Evolutionary conservation across 2,329 filamentous ascomycete species (phyloP).

Genomic region (Neofusicoccum sp.): DNA sequence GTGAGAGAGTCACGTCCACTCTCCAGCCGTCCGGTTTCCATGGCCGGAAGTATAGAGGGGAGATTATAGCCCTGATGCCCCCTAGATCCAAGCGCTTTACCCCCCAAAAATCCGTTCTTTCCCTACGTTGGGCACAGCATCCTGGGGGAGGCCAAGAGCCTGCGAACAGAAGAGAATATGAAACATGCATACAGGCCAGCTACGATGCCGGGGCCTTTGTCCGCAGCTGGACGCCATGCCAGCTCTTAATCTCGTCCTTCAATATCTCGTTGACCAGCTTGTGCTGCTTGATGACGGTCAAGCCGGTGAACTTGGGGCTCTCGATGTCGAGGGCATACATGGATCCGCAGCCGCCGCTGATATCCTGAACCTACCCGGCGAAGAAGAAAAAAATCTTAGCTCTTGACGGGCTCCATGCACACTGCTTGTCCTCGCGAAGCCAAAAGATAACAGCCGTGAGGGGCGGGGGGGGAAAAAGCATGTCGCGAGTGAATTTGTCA

Average conservation of each 20-base stretch:
- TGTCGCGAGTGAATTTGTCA: slow-evolving; percentile 19
- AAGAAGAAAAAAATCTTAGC: background rate
- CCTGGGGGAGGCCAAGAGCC: background rate
- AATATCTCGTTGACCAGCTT: slow-evolving; percentile 76
- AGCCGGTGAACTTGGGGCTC: slow-evolving; percentile 70
- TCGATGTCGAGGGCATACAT: slow-evolving; percentile 86
- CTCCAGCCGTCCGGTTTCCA: background rate
- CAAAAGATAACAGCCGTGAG: background rate
- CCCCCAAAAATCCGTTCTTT: too few relatives aligned
- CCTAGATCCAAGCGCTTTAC: too few relatives aligned
- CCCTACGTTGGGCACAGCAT: too few relatives aligned
- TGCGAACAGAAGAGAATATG: background rate
- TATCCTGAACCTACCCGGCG: slow-evolving; percentile 66
- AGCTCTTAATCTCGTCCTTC: slow-evolving; percentile 73
- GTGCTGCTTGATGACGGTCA: slow-evolving; percentile 78
- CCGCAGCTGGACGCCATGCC: slow-evolving; percentile 82
- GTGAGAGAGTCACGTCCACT: background rate
- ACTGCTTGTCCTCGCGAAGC: background rate
- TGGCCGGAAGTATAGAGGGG: background rate
- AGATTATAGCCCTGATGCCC: too few relatives aligned
- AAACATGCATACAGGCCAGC: background rate
- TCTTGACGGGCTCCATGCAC: too few relatives aligned
- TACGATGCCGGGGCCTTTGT: slow-evolving; percentile 50
- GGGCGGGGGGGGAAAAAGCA: background rate
- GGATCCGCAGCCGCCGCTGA: slow-evolving; percentile 80